Base-by-base conservation (phyloP, 2,329 filamentous ascomycete species). In the Microsporum audouinii region DNA sequence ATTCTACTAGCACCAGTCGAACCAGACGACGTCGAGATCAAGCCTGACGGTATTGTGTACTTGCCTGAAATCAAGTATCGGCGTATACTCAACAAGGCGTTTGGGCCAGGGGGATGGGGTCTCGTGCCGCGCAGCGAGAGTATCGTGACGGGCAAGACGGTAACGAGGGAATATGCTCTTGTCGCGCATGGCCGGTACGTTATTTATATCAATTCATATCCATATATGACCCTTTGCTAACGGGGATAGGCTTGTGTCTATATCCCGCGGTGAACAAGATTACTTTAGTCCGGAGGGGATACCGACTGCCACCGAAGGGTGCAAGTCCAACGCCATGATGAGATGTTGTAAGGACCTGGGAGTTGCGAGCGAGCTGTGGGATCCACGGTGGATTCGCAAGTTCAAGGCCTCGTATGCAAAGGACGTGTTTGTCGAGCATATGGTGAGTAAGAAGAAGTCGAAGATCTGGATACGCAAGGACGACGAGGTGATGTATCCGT, bases 21-120 rank as follows among this genome's bases (percentile, higher is more conserved):
- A 60, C 76, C 82, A 0, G 81, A 86, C 56, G 92, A 97, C 75
- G 86, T 99, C 60, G 94, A 99, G 78, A 88, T 99, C 71, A 99
- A 99, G 79, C 92, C 94, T 36, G 94, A 99, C 77, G 94, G 94
- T 38, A 92, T 99, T 67, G 79, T 97, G 63, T 99, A 97, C 73
- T 79, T 99, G 62, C 94, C 94, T 10, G 94, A 99, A 80, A 97
- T 99, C 79, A 96, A 97, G 78, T 99, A 99, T 77, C 80, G 94
- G 51, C 80, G 92, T 65, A 92, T 95, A 65, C 76, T 99, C 68
- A 96, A 97, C 60, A 79, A 81, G 69, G 90, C 91, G 0, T 99
- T 99, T 76, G 92, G 94, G 0, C 94, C 94, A 0, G 94, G 95
- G 60, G 94, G 88, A 5, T 99, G 94, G 94, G 94, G 94, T 0